Conservation (phyloP, 176 grass and related monocot species). For the Guadua angustifolia region DNA sequence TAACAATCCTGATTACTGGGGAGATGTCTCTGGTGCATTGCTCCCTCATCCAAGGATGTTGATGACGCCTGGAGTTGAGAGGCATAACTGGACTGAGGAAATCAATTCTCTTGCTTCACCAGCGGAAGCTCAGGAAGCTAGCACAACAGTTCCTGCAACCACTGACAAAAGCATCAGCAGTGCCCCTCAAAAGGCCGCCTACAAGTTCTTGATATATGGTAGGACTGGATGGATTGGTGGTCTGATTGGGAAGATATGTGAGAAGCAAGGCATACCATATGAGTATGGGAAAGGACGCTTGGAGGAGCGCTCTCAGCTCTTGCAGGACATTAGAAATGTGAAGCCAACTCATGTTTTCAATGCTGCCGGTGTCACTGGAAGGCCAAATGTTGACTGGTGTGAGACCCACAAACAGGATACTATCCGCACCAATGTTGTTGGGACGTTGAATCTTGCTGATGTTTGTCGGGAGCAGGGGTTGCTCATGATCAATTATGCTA, state of each 20-base stretch:
- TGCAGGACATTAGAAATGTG: slow-evolving; percentile 61
- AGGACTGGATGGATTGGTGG: slow-evolving; percentile 78
- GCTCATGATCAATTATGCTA: slow-evolving; percentile 78
- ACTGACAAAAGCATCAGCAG: slow-evolving; percentile 7
- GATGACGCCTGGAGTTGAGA: slow-evolving; percentile 70
- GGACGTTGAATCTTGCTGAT: slow-evolving; percentile 76
- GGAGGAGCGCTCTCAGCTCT: slow-evolving; percentile 59
- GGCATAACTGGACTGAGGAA: slow-evolving; percentile 59
- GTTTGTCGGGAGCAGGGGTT: slow-evolving; percentile 68
- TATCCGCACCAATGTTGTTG: slow-evolving; percentile 73
- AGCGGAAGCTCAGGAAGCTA: slow-evolving; percentile 39
- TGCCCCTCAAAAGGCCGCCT: slow-evolving; percentile 47
- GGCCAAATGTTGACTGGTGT: slow-evolving; percentile 85
- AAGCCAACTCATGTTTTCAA: slow-evolving; percentile 86
- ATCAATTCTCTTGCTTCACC: slow-evolving; percentile 47
- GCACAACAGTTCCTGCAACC: neutral
- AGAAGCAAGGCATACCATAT: slow-evolving; percentile 70
- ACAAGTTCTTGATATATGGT: slow-evolving; percentile 82
- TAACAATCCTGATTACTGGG: slow-evolving; percentile 75
- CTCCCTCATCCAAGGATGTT: slow-evolving; percentile 76
- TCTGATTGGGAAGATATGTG: slow-evolving; percentile 66
- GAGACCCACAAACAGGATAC: slow-evolving; percentile 78
- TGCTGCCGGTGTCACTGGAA: slow-evolving; percentile 75
- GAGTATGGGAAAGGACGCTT: slow-evolving; percentile 72
- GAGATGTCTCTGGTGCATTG: slow-evolving; percentile 69